Conservation (phyloP, 176 grass and related monocot species). For the Avena atlantica region DNA sequence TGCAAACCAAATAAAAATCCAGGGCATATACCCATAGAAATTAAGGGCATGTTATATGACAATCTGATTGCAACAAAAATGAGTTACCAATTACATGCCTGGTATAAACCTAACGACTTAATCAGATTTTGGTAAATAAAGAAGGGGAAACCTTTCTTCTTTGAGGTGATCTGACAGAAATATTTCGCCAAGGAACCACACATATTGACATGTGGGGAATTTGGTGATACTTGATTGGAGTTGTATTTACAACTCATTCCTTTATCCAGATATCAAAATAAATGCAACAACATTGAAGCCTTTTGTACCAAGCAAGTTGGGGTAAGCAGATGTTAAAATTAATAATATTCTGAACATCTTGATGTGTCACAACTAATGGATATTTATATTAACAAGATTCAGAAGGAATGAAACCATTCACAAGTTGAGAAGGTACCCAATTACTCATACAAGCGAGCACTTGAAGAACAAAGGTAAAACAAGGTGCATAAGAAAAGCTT, state of each 20-base stretch:
- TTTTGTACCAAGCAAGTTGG: no score
- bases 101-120: not conserved
- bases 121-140: not conserved
- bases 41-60: not conserved
- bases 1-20: constrained; percentile 37
- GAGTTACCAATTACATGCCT: not conserved
- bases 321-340: no score
- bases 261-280: constrained; percentile 12
- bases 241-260: not conserved
- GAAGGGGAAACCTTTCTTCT: not conserved
- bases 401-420: constrained; percentile 10
- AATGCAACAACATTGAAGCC: no score
- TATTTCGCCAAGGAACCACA: not conserved
- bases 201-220: not conserved
- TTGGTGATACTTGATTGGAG: constrained; percentile 1
- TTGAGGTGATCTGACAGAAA: not conserved
- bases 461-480: not conserved
- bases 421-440: not conserved
- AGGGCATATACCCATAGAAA: not conserved
- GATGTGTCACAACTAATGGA: not conserved
- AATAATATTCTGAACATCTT: not conserved
- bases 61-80: constrained; percentile 1
- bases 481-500: not conserved
- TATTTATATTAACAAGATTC: constrained; percentile 18
- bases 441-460: not conserved